These are phyloP conservation scores for Nepenthes alata DNA, from an alignment of 179 eudicot genomes.

Conservation along the genomic window DNA sequence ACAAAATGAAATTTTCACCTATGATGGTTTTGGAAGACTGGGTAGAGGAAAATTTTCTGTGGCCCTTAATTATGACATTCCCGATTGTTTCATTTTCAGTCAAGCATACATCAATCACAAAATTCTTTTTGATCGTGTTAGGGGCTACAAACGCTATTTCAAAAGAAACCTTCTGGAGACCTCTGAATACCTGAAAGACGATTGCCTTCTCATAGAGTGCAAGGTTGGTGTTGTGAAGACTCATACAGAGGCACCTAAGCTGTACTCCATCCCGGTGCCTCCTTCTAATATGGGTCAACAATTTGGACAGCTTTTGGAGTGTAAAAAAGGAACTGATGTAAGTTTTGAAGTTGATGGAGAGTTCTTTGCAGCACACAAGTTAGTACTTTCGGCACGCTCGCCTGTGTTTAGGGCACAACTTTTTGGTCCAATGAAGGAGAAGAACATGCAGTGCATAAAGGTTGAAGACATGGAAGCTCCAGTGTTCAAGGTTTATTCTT, in stretches of 20 bases:
- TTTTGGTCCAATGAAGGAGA: conserved; percentile 62
- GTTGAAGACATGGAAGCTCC: conserved; percentile 56
- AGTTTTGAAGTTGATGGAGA: conserved; percentile 52
- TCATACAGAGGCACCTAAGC: conserved; percentile 43
- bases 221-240: conserved; percentile 57
- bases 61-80: too few species aligned
- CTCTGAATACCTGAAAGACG: conserved; percentile 46
- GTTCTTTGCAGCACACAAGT: conserved; percentile 45
- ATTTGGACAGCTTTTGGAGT: conserved; percentile 48
- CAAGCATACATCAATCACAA: neutral
- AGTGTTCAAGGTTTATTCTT: conserved; percentile 44
- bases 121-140: conserved; percentile 10
- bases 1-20: neutral
- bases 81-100: too few species aligned
- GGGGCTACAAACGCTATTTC: conserved; percentile 54
- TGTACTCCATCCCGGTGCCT: conserved; percentile 36
- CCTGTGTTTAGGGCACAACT: conserved; percentile 65
- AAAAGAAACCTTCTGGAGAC: conserved; percentile 32
- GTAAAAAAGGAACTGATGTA: conserved; percentile 43
- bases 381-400: conserved; percentile 56
- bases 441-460: conserved; percentile 31
- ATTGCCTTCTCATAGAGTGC: conserved; percentile 44
- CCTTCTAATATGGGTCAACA: conserved; percentile 50
- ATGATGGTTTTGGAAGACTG: neutral
- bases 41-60: too few species aligned